Conservation (phyloP, 345 rosid species). For the Triadica sebifera region DNA sequence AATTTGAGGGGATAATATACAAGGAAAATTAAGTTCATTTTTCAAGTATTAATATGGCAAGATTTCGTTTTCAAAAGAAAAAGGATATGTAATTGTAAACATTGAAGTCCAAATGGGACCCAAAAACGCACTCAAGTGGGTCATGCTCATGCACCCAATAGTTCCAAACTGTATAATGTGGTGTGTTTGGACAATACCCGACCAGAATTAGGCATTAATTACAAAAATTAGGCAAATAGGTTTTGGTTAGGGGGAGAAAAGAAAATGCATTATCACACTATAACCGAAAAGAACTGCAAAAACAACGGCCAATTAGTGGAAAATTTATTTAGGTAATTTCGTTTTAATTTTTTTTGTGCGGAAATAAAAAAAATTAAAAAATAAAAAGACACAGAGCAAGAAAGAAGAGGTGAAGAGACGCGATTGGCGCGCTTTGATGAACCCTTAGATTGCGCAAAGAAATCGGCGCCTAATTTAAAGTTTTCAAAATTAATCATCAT, state of each 20-base stretch:
- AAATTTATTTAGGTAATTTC: background rate
- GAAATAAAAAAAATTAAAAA: no score
- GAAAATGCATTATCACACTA: background rate
- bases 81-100: background rate
- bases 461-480: slow-evolving; percentile 38
- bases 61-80: no score
- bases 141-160: background rate
- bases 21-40: no score
- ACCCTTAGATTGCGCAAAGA: slow-evolving; percentile 42
- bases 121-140: background rate
- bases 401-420: slow-evolving; percentile 23
- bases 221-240: background rate
- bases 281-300: slow-evolving; percentile 21
- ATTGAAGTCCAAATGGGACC: background rate
- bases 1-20: no score
- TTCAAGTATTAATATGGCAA: no score
- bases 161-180: background rate
- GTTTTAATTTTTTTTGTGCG: background rate
- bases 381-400: background rate
- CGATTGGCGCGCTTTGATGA: slow-evolving; percentile 38
- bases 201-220: background rate
- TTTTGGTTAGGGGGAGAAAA: background rate
- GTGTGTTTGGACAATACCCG: slow-evolving; percentile 9
- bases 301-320: slow-evolving; percentile 6
- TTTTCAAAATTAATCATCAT: background rate